Conservation (phyloP, 352 stramenopile species). For the Pythium graminicola region DNA sequence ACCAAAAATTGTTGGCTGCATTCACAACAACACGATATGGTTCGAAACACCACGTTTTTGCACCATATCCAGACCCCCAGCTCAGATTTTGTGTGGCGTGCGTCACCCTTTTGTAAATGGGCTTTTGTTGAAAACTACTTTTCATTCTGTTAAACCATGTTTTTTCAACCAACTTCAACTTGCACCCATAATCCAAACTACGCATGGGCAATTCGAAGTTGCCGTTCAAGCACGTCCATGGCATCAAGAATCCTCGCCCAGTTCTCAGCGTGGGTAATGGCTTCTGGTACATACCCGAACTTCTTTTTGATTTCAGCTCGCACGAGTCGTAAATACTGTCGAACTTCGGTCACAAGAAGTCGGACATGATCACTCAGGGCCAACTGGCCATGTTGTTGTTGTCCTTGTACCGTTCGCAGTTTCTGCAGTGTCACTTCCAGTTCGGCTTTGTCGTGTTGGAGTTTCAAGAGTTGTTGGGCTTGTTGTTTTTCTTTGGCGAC, state of each 20-base stretch:
- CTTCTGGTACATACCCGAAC: conserved; percentile 73
- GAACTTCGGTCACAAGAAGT: conserved; percentile 47
- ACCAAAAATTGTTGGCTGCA: no score
- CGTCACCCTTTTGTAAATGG: no score
- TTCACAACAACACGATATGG: no score
- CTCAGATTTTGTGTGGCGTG: no score
- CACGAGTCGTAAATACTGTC: conserved; percentile 62
- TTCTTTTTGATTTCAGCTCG: conserved; percentile 71
- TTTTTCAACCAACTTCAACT: conserved; percentile 5
- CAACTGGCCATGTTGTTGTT: conserved; percentile 27
- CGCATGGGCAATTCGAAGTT: conserved; percentile 18
- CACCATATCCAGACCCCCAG: no score
- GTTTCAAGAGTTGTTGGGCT: conserved; percentile 3
- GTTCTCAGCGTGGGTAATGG: conserved; percentile 53
- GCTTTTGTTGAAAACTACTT: no score
- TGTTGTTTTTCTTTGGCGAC: conserved; percentile 30
- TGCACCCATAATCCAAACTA: neutral
- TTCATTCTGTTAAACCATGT: no score
- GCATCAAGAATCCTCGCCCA: conserved; percentile 57
- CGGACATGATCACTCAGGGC: conserved; percentile 44
- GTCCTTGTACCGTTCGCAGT: conserved; percentile 9
- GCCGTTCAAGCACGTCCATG: conserved; percentile 44
- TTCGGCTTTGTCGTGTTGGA: conserved; percentile 16
- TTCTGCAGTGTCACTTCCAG: conserved; percentile 20
- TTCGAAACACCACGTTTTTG: no score